Evolutionary conservation across 306 rosid genomes (phyloP).

Genomic region (Cicer yamashitae): DNA sequence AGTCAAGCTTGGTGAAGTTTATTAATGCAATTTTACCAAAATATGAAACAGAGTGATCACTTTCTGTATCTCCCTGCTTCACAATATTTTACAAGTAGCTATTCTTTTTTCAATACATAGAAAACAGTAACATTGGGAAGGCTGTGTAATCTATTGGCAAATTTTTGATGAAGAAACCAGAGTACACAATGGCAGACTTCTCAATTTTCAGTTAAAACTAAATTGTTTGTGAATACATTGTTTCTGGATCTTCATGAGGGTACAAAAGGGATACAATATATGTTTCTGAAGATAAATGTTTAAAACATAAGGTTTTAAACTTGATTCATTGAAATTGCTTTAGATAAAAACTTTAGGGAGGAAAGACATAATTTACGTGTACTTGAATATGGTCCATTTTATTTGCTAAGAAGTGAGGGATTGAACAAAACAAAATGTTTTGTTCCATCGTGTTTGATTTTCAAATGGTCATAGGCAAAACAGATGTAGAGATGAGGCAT

Average conservation of each 20-base stretch:
- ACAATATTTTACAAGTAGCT: conserved; percentile 7
- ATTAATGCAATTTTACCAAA: conserved; percentile 21
- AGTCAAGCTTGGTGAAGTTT: neutral
- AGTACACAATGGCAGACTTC: neutral
- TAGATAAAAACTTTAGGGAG: neutral
- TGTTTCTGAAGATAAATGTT: conserved; percentile 28
- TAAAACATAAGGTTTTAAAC: neutral
- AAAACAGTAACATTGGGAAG: neutral
- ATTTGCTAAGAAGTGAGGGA: neutral
- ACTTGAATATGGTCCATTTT: neutral
- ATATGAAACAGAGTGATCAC: conserved; percentile 8
- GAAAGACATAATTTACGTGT: neutral
- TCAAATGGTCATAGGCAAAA: neutral
- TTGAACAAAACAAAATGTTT: neutral
- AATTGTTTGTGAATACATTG: conserved; percentile 2
- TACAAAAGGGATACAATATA: conserved; percentile 19
- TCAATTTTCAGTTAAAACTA: conserved; percentile 26
- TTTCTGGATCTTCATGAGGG: conserved; percentile 18
- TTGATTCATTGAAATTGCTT: conserved; percentile 13
- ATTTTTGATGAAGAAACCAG: neutral
- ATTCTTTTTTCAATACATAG: conserved; percentile 6
- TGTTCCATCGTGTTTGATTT: neutral
- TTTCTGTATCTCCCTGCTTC: conserved; percentile 21
- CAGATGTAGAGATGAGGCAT: neutral
- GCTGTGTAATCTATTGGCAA: neutral